phyloP scores from a whole-genome alignment of 1,284 basidiomycete genomes.

The Ustilago shanxiensis region DNA sequence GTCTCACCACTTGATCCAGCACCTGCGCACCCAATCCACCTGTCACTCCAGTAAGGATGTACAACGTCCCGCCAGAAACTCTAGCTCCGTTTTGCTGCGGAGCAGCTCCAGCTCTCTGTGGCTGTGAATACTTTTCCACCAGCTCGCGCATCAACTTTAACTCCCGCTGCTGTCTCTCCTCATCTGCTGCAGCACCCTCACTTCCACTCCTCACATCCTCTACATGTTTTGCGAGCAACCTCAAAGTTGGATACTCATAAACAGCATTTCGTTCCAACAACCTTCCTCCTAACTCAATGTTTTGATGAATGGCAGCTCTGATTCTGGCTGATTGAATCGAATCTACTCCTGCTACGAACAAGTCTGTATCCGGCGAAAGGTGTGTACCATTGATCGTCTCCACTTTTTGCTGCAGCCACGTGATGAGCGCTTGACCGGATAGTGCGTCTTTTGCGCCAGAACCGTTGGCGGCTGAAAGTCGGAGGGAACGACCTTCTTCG shows the following conservation, averaged over 20 bases:
- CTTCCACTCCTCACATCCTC: constrained; percentile 31
- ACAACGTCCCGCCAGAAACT: constrained; percentile 32
- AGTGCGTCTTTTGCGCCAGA: constrained; percentile 10
- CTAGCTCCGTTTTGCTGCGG: background rate
- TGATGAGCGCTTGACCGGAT: constrained; percentile 12
- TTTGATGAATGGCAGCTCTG: constrained; percentile 49
- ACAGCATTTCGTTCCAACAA: constrained; percentile 45
- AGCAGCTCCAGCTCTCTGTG: constrained; percentile 2
- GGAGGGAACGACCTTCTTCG: constrained; percentile 49
- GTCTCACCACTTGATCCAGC: constrained; percentile 73
- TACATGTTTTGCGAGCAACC: constrained; percentile 48
- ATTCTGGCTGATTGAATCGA: constrained; percentile 56
- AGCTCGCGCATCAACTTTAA: constrained; percentile 64
- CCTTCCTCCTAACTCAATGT: constrained; percentile 20
- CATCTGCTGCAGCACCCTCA: constrained; percentile 14
- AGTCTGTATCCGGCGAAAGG: constrained; percentile 28
- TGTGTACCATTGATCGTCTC: constrained; percentile 25
- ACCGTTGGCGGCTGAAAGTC: background rate
- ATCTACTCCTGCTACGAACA: constrained; percentile 57
- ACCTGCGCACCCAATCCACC: constrained; percentile 77
- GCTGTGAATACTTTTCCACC: constrained; percentile 63
- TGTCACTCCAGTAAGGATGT: constrained; percentile 75
- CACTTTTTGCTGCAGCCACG: constrained; percentile 31
- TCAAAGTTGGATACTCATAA: constrained; percentile 50
- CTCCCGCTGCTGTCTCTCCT: constrained; percentile 30